Conservation (phyloP, 2,329 filamentous ascomycete genomes). For the Ilyonectria destructans region DNA sequence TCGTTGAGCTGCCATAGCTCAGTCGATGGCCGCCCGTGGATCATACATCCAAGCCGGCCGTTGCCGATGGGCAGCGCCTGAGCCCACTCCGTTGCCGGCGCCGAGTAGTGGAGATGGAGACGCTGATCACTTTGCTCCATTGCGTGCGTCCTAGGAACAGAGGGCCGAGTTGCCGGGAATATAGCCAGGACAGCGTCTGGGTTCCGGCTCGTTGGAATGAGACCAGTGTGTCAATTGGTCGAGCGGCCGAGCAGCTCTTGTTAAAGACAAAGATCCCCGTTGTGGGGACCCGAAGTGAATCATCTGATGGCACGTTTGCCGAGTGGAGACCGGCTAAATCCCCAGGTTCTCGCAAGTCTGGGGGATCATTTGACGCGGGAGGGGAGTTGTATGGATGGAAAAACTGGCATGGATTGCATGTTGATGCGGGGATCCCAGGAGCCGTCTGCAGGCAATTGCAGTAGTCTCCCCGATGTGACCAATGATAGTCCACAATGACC, state of each 20-base stretch:
- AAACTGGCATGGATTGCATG: constrained; percentile 26
- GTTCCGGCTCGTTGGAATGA: constrained; percentile 6
- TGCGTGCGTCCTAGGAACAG: constrained; percentile 1
- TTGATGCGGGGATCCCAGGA: constrained; percentile 30
- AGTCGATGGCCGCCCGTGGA: constrained; percentile 61
- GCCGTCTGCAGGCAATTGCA: constrained; percentile 8
- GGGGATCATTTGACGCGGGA: constrained; percentile 22
- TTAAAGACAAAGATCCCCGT: constrained; percentile 14
- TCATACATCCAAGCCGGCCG: constrained; percentile 60
- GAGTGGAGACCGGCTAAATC: constrained; percentile 29
- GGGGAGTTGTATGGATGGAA: constrained; percentile 32
- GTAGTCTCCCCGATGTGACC: constrained; percentile 13
- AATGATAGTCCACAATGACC: constrained; percentile 3
- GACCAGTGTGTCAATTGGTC: constrained; percentile 19
- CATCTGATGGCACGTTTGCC: constrained; percentile 21
- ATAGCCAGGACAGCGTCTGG: constrained; percentile 12
- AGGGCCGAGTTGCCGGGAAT: constrained; percentile 29
- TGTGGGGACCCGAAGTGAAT: background rate
- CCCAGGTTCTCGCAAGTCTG: constrained; percentile 26
- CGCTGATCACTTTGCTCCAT: constrained; percentile 23
- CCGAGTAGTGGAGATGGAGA: constrained; percentile 43
- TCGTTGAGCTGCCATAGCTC: constrained; percentile 63
- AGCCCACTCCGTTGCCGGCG: constrained; percentile 46
- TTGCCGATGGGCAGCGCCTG: constrained; percentile 66
- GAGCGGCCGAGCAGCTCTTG: constrained; percentile 11